Conservation (phyloP, 371 early-diverging fungal species). For the Sporodiniella umbellata region DNA sequence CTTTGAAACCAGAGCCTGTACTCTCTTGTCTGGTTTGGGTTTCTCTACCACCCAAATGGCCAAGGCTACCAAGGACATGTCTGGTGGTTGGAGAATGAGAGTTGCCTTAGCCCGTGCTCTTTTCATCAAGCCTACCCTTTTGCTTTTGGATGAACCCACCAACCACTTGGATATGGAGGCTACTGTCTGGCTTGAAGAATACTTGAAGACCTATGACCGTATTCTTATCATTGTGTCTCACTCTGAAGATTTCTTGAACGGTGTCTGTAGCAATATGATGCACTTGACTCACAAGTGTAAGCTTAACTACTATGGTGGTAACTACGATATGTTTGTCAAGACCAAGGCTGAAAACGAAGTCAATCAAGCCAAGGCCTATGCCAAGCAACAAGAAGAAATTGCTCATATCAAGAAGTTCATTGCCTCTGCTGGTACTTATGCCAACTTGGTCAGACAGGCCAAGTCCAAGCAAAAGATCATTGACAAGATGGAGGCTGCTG, state of each 20-base stretch:
- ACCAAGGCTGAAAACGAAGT: slow-evolving; percentile 92
- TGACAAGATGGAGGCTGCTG: slow-evolving; percentile 99
- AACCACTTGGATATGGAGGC: slow-evolving; percentile 98
- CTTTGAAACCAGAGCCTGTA: slow-evolving; percentile 92
- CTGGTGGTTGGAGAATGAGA: slow-evolving; percentile 99
- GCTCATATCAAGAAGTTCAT: slow-evolving; percentile 98
- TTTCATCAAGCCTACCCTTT: slow-evolving; percentile 92
- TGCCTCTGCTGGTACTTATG: slow-evolving; percentile 98
- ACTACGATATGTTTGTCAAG: slow-evolving; percentile 95
- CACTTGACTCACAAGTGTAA: slow-evolving; percentile 85
- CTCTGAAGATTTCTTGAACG: slow-evolving; percentile 98
- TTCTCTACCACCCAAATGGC: slow-evolving; percentile 85
- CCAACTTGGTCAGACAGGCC: slow-evolving; percentile 97
- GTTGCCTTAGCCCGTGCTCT: slow-evolving; percentile 96
- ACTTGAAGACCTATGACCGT: slow-evolving; percentile 90
- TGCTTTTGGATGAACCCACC: slow-evolving; percentile 97
- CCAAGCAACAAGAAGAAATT: slow-evolving; percentile 98
- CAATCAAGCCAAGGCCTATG: slow-evolving; percentile 97
- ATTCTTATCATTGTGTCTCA: slow-evolving; percentile 96
- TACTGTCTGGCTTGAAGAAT: slow-evolving; percentile 98
- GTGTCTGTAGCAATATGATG: slow-evolving; percentile 95
- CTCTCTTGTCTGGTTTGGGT: slow-evolving; percentile 92
- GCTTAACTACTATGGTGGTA: slow-evolving; percentile 95
- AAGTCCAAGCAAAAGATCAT: slow-evolving; percentile 99
- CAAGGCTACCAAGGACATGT: slow-evolving; percentile 91